These are phyloP conservation scores for Tulasnella sp. DNA, from an alignment of 768 basidiomycete species.

Conservation along the genomic window DNA sequence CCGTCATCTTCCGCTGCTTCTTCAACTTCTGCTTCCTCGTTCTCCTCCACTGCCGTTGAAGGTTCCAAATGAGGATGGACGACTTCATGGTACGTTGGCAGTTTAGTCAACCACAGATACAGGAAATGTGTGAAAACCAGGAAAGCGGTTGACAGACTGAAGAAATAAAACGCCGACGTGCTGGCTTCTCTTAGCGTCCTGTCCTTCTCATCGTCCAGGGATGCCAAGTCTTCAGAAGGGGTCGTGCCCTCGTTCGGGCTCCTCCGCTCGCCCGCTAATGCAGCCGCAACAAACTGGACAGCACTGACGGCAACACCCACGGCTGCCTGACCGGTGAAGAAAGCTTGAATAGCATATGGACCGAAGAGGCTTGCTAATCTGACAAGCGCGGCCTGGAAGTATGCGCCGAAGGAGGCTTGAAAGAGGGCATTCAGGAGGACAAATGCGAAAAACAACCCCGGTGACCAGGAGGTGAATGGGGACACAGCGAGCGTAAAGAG, in stretches of 20 bases:
- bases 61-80: constrained; percentile 42
- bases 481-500: constrained; percentile 56
- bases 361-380: constrained; percentile 81
- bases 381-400: constrained; percentile 67
- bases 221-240: constrained; percentile 22
- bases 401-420: constrained; percentile 59
- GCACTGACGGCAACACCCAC: constrained; percentile 33
- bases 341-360: constrained; percentile 53
- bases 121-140: constrained; percentile 47
- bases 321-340: constrained; percentile 25
- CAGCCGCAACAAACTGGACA: constrained; percentile 29
- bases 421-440: constrained; percentile 51
- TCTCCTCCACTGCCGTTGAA: constrained; percentile 25
- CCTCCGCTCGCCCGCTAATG: constrained; percentile 20
- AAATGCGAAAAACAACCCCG: constrained; percentile 56
- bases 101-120: constrained; percentile 49
- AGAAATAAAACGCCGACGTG: constrained; percentile 58
- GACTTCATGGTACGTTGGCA: constrained; percentile 51
- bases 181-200: constrained; percentile 28
- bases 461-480: constrained; percentile 48
- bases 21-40: constrained; percentile 13
- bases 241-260: constrained; percentile 18
- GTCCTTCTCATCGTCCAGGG: constrained; percentile 49
- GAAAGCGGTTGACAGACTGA: constrained; percentile 60
- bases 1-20: background rate